Conservation (phyloP, 371 early-diverging fungal species). For the Synchytrium microbalum region DNA sequence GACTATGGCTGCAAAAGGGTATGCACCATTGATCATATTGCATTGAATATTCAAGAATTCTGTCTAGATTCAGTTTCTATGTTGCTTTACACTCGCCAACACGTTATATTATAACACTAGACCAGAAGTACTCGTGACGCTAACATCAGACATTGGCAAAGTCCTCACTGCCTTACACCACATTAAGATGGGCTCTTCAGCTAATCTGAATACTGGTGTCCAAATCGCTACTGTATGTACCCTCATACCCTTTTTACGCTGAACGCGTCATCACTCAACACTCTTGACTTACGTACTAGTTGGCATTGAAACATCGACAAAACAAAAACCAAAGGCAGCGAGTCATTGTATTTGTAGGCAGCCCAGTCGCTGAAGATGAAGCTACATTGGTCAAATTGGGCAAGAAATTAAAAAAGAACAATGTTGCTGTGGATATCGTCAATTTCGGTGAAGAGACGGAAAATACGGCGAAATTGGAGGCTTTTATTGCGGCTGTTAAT, state of each 20-base stretch:
- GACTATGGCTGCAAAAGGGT: conserved; percentile 91
- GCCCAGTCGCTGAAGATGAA: conserved; percentile 75
- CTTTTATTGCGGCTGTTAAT: conserved; percentile 84
- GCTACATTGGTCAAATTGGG: conserved; percentile 80
- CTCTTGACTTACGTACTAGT: no score
- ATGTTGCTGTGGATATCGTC: conserved; percentile 89
- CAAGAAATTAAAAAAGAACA: conserved; percentile 96
- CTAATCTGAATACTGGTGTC: conserved; percentile 75
- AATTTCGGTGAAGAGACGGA: conserved; percentile 93
- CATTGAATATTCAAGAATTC: background rate
- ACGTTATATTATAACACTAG: conserved; percentile 37
- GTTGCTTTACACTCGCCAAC: no score
- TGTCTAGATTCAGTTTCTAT: no score
- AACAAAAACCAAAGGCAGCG: conserved; percentile 93
- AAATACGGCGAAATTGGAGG: conserved; percentile 84
- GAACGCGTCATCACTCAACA: no score
- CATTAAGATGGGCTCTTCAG: conserved; percentile 62
- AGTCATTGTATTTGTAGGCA: conserved; percentile 91
- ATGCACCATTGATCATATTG: conserved; percentile 7
- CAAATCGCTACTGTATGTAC: conserved; percentile 87
- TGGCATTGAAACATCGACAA: conserved; percentile 92
- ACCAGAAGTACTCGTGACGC: conserved; percentile 90
- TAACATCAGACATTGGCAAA: conserved; percentile 85
- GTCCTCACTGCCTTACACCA: conserved; percentile 80
- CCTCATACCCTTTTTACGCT: background rate